phyloP scores from a whole-genome alignment of 2,329 filamentous ascomycete genomes.

The Boeremia lycopersici region DNA sequence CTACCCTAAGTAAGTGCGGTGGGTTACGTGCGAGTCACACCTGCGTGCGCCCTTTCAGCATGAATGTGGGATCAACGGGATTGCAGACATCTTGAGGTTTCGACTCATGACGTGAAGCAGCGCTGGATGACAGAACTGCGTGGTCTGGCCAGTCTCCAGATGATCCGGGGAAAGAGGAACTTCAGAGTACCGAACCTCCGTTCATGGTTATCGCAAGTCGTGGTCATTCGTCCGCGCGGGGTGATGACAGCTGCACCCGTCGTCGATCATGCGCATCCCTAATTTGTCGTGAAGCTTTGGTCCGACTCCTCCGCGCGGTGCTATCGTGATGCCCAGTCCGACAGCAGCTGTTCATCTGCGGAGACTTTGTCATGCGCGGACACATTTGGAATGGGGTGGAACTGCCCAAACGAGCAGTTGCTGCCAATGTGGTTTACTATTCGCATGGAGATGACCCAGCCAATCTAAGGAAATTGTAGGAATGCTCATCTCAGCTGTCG shows the following conservation, averaged over 20 bases:
- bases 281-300: constrained; percentile 9
- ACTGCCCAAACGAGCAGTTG: constrained; percentile 4
- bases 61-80: not conserved
- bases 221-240: constrained; percentile 25
- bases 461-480: constrained; percentile 7
- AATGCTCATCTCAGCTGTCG: constrained; percentile 16
- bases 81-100: not conserved
- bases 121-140: constrained; percentile 9
- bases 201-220: constrained; percentile 17
- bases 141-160: constrained; percentile 14
- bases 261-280: constrained; percentile 12
- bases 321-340: constrained; percentile 4
- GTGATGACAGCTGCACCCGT: constrained; percentile 17
- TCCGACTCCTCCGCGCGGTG: constrained; percentile 15
- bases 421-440: not conserved
- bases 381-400: not conserved
- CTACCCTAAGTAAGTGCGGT: constrained; percentile 18
- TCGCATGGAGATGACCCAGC: not conserved
- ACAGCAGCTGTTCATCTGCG: not conserved
- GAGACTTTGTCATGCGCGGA: constrained; percentile 8
- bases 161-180: constrained; percentile 18
- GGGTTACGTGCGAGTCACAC: constrained; percentile 20
- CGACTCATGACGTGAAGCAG: constrained; percentile 11
- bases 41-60: constrained; percentile 7
- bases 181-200: constrained; percentile 20